Conservation (phyloP, 805 yeast species). For the Ogataea dorogensis region DNA sequence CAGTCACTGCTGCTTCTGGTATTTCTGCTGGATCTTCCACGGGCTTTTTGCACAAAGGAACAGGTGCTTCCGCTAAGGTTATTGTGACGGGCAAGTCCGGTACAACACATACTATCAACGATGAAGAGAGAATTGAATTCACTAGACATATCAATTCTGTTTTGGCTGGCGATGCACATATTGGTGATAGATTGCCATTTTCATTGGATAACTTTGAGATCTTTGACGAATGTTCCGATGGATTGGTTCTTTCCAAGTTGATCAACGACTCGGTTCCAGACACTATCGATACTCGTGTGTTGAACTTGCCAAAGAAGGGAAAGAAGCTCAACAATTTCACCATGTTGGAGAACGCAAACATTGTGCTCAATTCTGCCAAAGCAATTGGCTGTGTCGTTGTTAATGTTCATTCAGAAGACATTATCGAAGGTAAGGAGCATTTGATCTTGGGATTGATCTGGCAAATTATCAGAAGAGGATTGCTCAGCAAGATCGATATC, state of each 20-base stretch:
- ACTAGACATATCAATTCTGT: slow-evolving; percentile 94
- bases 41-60: slow-evolving; percentile 46
- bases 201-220: slow-evolving; percentile 93
- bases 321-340: slow-evolving; percentile 88
- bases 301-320: slow-evolving; percentile 80
- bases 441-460: slow-evolving; percentile 88
- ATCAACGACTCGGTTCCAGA: slow-evolving; percentile 98
- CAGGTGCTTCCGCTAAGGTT: slow-evolving; percentile 63
- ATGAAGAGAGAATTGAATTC: slow-evolving; percentile 94
- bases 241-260: slow-evolving; percentile 85
- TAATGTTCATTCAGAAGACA: slow-evolving; percentile 94
- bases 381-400: slow-evolving; percentile 99
- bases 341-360: slow-evolving; percentile 95
- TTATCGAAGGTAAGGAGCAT: slow-evolving; percentile 90
- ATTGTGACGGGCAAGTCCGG: slow-evolving; percentile 86
- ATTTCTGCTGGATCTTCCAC: slow-evolving; percentile 30
- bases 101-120: slow-evolving; percentile 93
- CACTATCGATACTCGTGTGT: slow-evolving; percentile 96
- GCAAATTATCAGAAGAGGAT: slow-evolving; percentile 97
- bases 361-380: slow-evolving; percentile 96
- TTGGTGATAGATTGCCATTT: slow-evolving; percentile 84
- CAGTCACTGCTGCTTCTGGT: slow-evolving; percentile 27
- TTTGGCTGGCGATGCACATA: slow-evolving; percentile 80
- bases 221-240: slow-evolving; percentile 96
- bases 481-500: slow-evolving; percentile 91